Base-by-base conservation (phyloP, 2,329 filamentous ascomycete genomes). In the Macrophomina phaseolina region DNA sequence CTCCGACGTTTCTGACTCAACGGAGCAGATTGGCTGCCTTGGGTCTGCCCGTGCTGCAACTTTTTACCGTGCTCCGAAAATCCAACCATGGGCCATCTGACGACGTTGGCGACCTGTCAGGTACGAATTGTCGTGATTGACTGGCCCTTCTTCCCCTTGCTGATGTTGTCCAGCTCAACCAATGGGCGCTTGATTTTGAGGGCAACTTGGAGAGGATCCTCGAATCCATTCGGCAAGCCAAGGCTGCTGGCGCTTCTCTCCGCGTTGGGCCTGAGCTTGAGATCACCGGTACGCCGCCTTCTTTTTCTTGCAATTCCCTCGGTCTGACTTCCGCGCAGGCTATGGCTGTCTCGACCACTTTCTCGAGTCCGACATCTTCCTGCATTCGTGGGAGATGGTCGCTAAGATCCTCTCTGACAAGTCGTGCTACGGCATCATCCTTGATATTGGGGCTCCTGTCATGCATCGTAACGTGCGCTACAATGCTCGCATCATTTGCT, bases 261-360 rank as follows among this genome's bases (percentile, higher is more conserved):
- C 83, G 89, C 62, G 83, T 86, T 2, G 86, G 87, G 3, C 80
- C 79, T 5, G 80, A 82, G 74, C 79, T 85, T 5, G 83, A 85
- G 70, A 83, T 85, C 60, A 82, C 81, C n/a, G 69, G 68, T 67
- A 53, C 18, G 36, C 23, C 8, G 8, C 58, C 14, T 16, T 23
- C 3, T 61, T 16, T 16, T 16, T 34, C 3, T 30, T 8, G 4
- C 7, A 48, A 16, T 49, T 30, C 28, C 9, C 23, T 23, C 23
- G 23, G 36, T 34, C 49, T 71, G 71, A 32, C 68, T 67, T 36
- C 9, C 5, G 9, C 11, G n/a, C 28, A 56, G 89, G 87, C 53
- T 91, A 90, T 82, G 87, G 84, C 65, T 86, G 88, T 72, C 83
- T 91, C 6, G 90, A 93, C 74, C 89, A 91, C 71, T 90, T 79